These are phyloP conservation scores for Pharus latifolius DNA, from an alignment of 176 grass and related monocot species.

Conservation along the genomic window DNA sequence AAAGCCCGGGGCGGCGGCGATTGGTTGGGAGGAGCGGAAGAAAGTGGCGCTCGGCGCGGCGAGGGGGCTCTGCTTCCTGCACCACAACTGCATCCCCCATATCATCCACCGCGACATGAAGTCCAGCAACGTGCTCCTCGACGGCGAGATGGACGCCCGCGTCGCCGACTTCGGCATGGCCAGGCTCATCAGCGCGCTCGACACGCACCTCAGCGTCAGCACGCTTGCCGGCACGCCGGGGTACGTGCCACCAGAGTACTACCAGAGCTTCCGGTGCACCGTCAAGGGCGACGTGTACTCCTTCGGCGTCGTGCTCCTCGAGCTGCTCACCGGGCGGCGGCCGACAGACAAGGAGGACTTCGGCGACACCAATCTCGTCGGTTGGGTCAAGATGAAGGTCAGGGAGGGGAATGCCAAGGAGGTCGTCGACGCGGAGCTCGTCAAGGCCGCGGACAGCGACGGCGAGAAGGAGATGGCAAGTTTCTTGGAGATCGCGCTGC, in stretches of 20 bases:
- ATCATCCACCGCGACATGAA: conserved; percentile 99
- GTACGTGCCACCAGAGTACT: conserved; percentile 95
- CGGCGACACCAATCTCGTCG: conserved; percentile 88
- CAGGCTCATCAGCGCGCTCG: conserved; percentile 67
- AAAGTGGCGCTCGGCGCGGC: conserved; percentile 64
- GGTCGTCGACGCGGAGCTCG: conserved; percentile 61
- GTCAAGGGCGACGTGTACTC: conserved; percentile 92
- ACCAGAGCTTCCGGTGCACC: conserved; percentile 97
- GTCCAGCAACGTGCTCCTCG: conserved; percentile 91
- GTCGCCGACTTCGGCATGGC: conserved; percentile 97
- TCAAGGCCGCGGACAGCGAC: not conserved
- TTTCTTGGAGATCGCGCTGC: conserved; percentile 75
- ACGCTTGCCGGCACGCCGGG: conserved; percentile 90
- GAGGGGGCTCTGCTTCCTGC: conserved; percentile 78
- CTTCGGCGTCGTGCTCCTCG: conserved; percentile 82
- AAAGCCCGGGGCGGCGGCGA: not conserved
- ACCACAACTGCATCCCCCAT: conserved; percentile 98
- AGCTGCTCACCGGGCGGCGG: conserved; percentile 63
- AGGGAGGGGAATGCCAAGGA: conserved; percentile 53
- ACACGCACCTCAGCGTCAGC: conserved; percentile 94
- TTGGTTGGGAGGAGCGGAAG: conserved; percentile 49
- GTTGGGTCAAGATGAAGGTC: conserved; percentile 92
- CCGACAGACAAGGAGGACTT: conserved; percentile 97
- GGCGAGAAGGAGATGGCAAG: conserved; percentile 52
- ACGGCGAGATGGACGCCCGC: conserved; percentile 59